These are phyloP conservation scores for Arthrobotrys sinensis DNA, from an alignment of 2,329 filamentous ascomycete genomes.

Conservation along the genomic window DNA sequence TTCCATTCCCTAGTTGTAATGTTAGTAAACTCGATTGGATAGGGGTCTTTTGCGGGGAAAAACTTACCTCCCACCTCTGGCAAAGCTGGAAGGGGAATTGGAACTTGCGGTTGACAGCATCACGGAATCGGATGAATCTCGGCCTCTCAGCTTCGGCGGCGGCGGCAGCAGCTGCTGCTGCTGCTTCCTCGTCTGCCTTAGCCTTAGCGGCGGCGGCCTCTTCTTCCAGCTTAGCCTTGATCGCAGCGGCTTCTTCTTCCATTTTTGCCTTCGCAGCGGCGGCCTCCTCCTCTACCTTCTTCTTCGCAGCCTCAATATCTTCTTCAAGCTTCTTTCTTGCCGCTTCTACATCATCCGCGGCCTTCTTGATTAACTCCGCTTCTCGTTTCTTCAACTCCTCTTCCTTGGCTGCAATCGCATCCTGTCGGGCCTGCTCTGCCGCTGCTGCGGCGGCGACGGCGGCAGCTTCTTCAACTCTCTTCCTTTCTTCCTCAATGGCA, in stretches of 20 bases:
- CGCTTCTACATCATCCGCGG: slow-evolving; percentile 68
- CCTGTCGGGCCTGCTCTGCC: slow-evolving; percentile 27
- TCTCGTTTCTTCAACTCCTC: slow-evolving; percentile 61
- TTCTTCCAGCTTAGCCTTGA: slow-evolving; percentile 71
- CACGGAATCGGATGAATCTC: slow-evolving; percentile 88
- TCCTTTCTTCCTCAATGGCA: slow-evolving; percentile 40
- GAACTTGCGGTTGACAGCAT: slow-evolving; percentile 91
- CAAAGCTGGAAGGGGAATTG: slow-evolving; percentile 91
- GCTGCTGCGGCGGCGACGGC: slow-evolving; percentile 26
- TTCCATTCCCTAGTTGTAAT: slow-evolving; percentile 79
- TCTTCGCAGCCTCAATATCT: slow-evolving; percentile 69
- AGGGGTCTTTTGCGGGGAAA: not conserved
- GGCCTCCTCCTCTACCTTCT: slow-evolving; percentile 66
- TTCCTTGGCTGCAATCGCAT: slow-evolving; percentile 46
- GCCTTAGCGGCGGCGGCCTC: slow-evolving; percentile 34
- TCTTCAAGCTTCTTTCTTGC: slow-evolving; percentile 68
- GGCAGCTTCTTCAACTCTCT: slow-evolving; percentile 35
- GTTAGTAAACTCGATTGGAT: slow-evolving; percentile 29
- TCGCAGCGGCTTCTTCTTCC: slow-evolving; percentile 69
- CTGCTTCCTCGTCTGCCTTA: slow-evolving; percentile 51
- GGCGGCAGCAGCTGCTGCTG: slow-evolving; percentile 66
- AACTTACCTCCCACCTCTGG: slow-evolving; percentile 83
- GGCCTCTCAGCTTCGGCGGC: slow-evolving; percentile 72
- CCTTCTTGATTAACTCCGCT: slow-evolving; percentile 65
- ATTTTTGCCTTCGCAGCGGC: slow-evolving; percentile 69